Evolutionary conservation across 2,329 filamentous ascomycete species (phyloP).

Genomic region (Alternaria conjuncta): DNA sequence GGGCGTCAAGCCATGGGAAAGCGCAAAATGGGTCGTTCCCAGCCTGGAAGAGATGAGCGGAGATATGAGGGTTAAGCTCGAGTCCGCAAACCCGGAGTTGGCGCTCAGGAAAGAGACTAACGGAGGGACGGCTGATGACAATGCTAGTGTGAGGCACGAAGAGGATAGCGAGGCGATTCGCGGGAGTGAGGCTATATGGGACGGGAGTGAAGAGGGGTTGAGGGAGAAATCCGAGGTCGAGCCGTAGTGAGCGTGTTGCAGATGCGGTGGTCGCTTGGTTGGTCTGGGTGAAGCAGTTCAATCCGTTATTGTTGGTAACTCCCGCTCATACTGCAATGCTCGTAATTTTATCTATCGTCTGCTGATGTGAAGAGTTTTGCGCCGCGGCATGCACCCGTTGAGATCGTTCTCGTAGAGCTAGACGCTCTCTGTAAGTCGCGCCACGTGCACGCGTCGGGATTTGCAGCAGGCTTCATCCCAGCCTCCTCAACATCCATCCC

Average conservation of each 20-base stretch:
- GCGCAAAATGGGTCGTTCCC: constrained; percentile 56
- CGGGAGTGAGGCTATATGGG: neutral
- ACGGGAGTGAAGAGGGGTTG: constrained; percentile 9
- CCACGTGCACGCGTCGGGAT: neutral
- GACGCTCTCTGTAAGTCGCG: neutral
- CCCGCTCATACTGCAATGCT: neutral
- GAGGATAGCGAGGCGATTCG: constrained; percentile 3
- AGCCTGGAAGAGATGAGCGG: constrained; percentile 35
- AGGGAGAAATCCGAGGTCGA: constrained; percentile 11
- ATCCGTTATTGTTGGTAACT: neutral
- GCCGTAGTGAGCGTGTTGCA: neutral
- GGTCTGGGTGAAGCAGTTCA: constrained; percentile 3
- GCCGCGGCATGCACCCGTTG: neutral
- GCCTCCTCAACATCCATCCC: neutral
- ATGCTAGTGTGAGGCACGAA: neutral
- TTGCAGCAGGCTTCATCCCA: neutral
- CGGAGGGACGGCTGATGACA: neutral
- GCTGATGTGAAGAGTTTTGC: neutral
- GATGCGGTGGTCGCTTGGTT: neutral
- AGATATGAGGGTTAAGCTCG: constrained; percentile 29
- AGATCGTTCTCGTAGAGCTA: neutral
- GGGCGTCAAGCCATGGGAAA: constrained; percentile 68
- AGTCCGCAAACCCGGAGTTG: constrained; percentile 31
- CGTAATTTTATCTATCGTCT: neutral
- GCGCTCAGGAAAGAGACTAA: constrained; percentile 13